A percentile compares a stretch with the other conserved stretches of the same genome.
Conservation (phyloP, 768 basidiomycete genomes). For the Boletellus emodensis region DNA sequence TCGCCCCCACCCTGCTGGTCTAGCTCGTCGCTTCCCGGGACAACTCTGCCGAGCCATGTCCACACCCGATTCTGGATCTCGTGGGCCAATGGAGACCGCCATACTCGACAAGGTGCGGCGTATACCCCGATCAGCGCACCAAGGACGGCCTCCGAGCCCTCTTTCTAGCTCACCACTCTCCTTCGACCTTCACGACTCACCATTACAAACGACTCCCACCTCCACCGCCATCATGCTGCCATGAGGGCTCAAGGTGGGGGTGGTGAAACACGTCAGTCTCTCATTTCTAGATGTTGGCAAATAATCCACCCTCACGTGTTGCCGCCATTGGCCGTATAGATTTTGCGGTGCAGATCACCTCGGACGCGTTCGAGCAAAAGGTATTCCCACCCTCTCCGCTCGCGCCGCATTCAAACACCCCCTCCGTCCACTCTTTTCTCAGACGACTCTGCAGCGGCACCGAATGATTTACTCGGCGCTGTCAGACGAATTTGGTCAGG, state of each 20-base stretch:
- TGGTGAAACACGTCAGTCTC: slow-evolving; percentile 77
- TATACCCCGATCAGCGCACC: slow-evolving; percentile 21
- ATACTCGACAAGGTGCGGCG: slow-evolving; percentile 54
- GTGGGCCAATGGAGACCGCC: slow-evolving; percentile 54
- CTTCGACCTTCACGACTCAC: slow-evolving; percentile 60
- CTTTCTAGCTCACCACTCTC: slow-evolving; percentile 52
- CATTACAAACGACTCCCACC: slow-evolving; percentile 79
- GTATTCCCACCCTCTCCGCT: slow-evolving; percentile 35
- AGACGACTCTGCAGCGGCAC: slow-evolving; percentile 80
- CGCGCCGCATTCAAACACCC: slow-evolving; percentile 2
- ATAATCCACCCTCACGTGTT: slow-evolving; percentile 22
- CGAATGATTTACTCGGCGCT: slow-evolving; percentile 72
- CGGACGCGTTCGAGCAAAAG: slow-evolving; percentile 70
- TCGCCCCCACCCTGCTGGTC: slow-evolving; percentile 18
- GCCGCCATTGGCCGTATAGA: slow-evolving; percentile 41
- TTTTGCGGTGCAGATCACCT: slow-evolving; percentile 72
- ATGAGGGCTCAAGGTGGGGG: slow-evolving; percentile 70
- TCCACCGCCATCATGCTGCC: slow-evolving; percentile 79
- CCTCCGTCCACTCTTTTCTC: slow-evolving; percentile 12
- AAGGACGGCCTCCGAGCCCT: slow-evolving; percentile 19
- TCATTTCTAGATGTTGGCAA: slow-evolving; percentile 12
- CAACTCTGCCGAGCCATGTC: slow-evolving; percentile 27
- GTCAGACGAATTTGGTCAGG: slow-evolving; percentile 63
- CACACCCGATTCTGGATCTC: slow-evolving; percentile 23
- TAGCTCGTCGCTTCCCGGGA: slow-evolving; percentile 15